Evolutionary conservation across 1,284 basidiomycete species (phyloP).

Genomic region (Sanghuangporus baumii): DNA sequence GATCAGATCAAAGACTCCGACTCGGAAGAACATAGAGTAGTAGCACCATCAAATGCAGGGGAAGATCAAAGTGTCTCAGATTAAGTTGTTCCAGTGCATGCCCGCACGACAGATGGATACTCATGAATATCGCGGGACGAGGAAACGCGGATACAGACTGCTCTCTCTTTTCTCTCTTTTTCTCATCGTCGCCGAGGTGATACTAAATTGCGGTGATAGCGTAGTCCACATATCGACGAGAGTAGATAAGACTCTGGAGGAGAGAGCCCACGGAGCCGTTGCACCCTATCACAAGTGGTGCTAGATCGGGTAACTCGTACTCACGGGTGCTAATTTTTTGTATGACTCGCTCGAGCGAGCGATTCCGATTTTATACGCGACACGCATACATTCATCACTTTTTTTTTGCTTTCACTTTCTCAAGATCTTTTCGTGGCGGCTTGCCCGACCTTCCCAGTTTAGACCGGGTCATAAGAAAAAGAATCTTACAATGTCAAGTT

Average conservation of each 20-base stretch:
- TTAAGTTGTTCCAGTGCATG: no score
- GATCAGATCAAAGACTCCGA: no score
- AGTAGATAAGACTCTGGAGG: background rate
- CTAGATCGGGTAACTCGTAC: background rate
- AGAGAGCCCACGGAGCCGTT: background rate
- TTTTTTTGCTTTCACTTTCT: background rate
- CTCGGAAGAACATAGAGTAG: no score
- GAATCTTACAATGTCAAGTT: background rate
- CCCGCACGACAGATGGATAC: no score
- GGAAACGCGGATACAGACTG: no score
- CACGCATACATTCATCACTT: background rate
- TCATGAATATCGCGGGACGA: no score
- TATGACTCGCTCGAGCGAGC: constrained; percentile 1
- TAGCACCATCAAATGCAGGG: no score
- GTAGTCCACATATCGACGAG: no score
- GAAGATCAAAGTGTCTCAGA: no score
- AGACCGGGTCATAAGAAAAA: background rate
- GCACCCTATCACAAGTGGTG: no score
- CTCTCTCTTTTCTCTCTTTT: background rate
- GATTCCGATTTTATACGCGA: background rate
- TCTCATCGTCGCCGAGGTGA: background rate
- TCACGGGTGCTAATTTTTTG: constrained; percentile 7
- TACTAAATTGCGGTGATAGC: background rate
- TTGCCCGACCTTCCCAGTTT: background rate
- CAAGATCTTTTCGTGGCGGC: background rate